Conservation (phyloP, 208 protist genomes). For the Naegleria gruberi region DNA sequence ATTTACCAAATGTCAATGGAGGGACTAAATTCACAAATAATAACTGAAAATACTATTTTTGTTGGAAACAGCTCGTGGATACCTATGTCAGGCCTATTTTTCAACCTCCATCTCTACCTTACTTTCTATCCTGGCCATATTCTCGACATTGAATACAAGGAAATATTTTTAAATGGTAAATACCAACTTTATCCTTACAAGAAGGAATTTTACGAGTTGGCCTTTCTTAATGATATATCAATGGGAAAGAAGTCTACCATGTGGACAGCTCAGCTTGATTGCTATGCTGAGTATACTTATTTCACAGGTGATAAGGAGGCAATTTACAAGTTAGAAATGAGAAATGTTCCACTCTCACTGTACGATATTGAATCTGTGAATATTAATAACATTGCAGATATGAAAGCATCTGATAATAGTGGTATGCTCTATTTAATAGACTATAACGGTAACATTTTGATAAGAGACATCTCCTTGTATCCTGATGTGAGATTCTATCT, state of each 20-base stretch:
- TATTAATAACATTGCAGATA: neutral
- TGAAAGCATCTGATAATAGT: neutral
- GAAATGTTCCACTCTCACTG: neutral
- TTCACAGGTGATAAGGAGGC: neutral
- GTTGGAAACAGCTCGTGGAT: neutral
- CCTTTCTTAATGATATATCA: neutral
- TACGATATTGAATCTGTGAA: neutral
- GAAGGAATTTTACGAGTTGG: neutral
- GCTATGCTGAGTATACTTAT: neutral
- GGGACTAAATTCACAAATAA: neutral
- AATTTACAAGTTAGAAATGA: neutral
- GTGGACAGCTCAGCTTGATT: neutral
- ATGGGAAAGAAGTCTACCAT: neutral
- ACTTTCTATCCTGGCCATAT: neutral
- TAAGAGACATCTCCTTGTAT: neutral
- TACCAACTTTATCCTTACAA: neutral
- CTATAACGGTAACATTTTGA: neutral
- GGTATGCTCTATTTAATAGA: neutral
- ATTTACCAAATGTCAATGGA: neutral
- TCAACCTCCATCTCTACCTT: neutral
- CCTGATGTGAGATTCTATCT: neutral
- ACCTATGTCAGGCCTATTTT: neutral
- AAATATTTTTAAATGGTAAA: neutral
- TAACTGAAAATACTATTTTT: neutral
- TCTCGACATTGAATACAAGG: neutral